Conservation (phyloP, 192 early-diverging fungal genomes). For the Podila horticola region DNA sequence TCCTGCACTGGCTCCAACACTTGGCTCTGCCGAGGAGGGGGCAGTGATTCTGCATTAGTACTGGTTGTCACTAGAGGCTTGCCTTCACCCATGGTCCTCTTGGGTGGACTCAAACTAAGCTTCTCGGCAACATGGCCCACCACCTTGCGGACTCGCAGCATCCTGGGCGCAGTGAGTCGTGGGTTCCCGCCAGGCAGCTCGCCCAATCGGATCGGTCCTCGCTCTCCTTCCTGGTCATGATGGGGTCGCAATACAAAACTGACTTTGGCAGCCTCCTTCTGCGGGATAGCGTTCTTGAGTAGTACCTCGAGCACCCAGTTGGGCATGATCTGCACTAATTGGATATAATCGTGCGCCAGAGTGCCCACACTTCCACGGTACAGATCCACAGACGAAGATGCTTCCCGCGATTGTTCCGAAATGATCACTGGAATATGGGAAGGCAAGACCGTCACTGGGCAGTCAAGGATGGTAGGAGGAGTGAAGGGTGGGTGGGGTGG, state of each 20-base stretch:
- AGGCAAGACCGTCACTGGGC: conserved; percentile 73
- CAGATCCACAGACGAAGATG: conserved; percentile 73
- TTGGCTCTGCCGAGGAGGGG: conserved; percentile 16
- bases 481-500: conserved; percentile 52
- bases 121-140: conserved; percentile 87
- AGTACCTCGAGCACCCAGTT: conserved; percentile 89
- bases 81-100: background rate
- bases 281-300: conserved; percentile 72
- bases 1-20: conserved; percentile 21
- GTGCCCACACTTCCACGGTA: conserved; percentile 75
- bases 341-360: conserved; percentile 54
- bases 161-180: conserved; percentile 86
- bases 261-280: conserved; percentile 84
- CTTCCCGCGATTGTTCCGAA: conserved; percentile 80
- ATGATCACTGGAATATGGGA: conserved; percentile 75
- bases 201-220: conserved; percentile 14
- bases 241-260: conserved; percentile 83
- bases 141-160: conserved; percentile 90
- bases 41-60: background rate
- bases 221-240: conserved; percentile 57
- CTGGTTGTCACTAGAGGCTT: background rate
- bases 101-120: conserved; percentile 61
- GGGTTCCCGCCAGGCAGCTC: conserved; percentile 61
- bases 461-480: conserved; percentile 61
- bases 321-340: conserved; percentile 79